These are phyloP conservation scores for Kokia cookei DNA, from an alignment of 441 rosid genomes.

Conservation along the genomic window DNA sequence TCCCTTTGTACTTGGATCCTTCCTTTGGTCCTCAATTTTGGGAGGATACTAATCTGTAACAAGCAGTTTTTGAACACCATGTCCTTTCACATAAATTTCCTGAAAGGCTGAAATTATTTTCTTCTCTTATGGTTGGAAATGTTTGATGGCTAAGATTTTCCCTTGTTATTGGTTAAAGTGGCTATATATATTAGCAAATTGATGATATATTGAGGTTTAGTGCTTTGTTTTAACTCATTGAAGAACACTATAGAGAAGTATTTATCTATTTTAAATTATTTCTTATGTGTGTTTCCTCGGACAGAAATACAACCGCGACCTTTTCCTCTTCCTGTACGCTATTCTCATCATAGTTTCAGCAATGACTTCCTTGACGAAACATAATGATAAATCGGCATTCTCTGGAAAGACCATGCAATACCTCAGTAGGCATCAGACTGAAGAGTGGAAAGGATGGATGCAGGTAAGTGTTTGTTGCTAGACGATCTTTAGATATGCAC, in stretches of 20 bases:
- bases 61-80: neutral
- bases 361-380: slow-evolving; percentile 87
- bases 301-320: slow-evolving; percentile 91
- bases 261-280: neutral
- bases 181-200: neutral
- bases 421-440: slow-evolving; percentile 96
- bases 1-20: neutral
- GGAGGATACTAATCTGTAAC: neutral
- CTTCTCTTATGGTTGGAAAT: neutral
- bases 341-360: slow-evolving; percentile 85
- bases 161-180: neutral
- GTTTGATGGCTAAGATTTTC: neutral
- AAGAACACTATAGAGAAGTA: neutral
- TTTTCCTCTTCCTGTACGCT: slow-evolving; percentile 85
- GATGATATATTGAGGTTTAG: neutral
- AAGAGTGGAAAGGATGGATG: slow-evolving; percentile 99
- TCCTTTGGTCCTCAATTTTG: neutral
- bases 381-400: slow-evolving; percentile 68
- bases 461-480: slow-evolving; percentile 56
- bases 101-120: neutral
- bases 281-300: slow-evolving; percentile 18
- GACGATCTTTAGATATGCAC: neutral
- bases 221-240: neutral
- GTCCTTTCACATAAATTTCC: neutral
- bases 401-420: slow-evolving; percentile 74